Evolutionary conservation across 2,329 filamentous ascomycete species (phyloP), one percentile per base, ranked within the genome.

Genomic region (Arthrobotrys megalospora): DNA sequence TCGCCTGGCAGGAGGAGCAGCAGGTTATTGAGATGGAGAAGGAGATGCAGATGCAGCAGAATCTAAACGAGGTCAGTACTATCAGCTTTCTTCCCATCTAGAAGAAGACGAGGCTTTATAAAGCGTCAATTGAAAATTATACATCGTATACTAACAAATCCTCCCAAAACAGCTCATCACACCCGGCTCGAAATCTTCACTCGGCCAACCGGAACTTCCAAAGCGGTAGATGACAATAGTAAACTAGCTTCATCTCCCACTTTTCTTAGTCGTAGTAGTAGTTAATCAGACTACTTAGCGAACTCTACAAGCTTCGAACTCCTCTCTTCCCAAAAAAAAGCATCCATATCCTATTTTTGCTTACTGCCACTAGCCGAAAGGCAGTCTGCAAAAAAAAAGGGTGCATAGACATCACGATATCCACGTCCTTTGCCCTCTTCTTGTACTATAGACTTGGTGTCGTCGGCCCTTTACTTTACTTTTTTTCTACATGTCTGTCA

Each of bases 21-120:
- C 93, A 97, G 87, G 90, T 97, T 84, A 88, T 95, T 81, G 95
- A 97, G 87, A 96, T 97, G 93, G 96, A 99, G 90, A 91, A 94
- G 85, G 95, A 97, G 87, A 94, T 94, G 89, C 91, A 92, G 85
- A 96, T 97, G 93, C 92, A 96, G 85, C 93, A 97, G 89, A 90
- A 92, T 83, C 93, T 93, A 80, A 91, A 92, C 83, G 93, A 97
- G 87, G 90, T 91, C 83, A 82, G 87, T 85, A 1, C 41, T 28
- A 28, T 58, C 6, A 6, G 6, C 43, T 32, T 48, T 43, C 24
- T 38, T n/a, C 21, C 24, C 48, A n/a, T 45, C 11, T n/a, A n/a
- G 6, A 45, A 16, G 10, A 8, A 38, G 36, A 8, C 2, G 36
- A 8, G 8, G 36, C 6, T 6, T 38, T 38, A 2, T 38, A 38